phyloP scores from a whole-genome alignment of 768 basidiomycete species.

The Russula sp. region DNA sequence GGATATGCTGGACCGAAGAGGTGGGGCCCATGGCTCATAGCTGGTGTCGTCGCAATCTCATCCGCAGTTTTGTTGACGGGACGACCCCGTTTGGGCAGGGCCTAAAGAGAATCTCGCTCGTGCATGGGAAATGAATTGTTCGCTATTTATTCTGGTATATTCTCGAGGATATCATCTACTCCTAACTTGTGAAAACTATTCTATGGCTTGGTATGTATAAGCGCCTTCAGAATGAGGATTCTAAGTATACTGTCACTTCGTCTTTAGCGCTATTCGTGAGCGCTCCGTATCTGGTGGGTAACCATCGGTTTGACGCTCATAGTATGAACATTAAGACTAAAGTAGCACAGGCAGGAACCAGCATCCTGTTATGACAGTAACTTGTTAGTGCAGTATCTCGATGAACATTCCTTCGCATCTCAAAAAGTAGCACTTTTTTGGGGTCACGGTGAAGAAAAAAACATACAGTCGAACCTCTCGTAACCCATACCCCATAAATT shows the following conservation, averaged over 20 bases:
- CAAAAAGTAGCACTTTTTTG: too few species aligned
- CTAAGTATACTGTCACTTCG: not conserved
- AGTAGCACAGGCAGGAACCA: too few species aligned
- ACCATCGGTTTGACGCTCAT: too few species aligned
- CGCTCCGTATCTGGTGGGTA: not conserved
- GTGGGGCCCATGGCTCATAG: constrained; percentile 33
- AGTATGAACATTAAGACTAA: too few species aligned
- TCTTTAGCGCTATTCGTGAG: not conserved
- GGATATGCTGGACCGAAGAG: constrained; percentile 13
- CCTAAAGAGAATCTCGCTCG: not conserved
- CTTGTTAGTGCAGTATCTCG: too few species aligned
- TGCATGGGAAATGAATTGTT: not conserved
- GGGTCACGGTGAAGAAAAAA: too few species aligned
- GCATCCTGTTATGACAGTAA: too few species aligned
- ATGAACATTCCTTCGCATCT: too few species aligned
- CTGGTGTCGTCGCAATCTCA: constrained; percentile 39
- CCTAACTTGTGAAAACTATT: not conserved
- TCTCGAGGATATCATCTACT: not conserved
- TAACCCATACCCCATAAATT: too few species aligned
- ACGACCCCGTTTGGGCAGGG: not conserved
- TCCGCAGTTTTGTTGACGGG: constrained; percentile 5
- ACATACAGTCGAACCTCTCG: too few species aligned
- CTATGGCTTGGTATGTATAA: too few species aligned
- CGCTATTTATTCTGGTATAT: not conserved
- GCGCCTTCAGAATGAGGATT: not conserved